Percentiles rank a stretch among this genome's conserved stretches.
Conservation (phyloP, 768 basidiomycete genomes). For the Goffeauzyma gilvescens region DNA sequence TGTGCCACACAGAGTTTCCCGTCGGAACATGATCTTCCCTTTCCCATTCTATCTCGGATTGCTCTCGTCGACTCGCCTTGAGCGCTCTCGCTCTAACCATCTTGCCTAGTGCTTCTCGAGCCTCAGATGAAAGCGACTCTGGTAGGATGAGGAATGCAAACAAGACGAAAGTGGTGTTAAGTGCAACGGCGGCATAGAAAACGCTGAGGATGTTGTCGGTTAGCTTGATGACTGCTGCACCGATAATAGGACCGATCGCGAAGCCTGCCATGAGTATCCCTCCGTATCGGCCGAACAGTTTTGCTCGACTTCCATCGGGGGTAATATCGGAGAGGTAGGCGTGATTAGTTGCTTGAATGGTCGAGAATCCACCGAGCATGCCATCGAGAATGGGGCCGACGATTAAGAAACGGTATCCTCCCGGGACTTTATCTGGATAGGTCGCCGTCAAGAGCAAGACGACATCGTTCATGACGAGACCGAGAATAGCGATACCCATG, state of each 20-base stretch:
- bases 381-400: conserved; percentile 65
- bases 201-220: conserved; percentile 40
- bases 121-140: conserved; percentile 44
- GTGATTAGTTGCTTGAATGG: conserved; percentile 43
- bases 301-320: conserved; percentile 22
- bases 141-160: conserved; percentile 45
- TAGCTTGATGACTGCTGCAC: conserved; percentile 43
- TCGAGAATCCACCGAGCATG: conserved; percentile 59
- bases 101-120: conserved; percentile 18
- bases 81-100: conserved; percentile 11
- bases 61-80: conserved; percentile 12
- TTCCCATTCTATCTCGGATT: conserved; percentile 28
- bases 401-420: conserved; percentile 48
- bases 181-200: conserved; percentile 46
- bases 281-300: conserved; percentile 14
- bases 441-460: conserved; percentile 62
- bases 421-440: conserved; percentile 42
- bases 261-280: conserved; percentile 63
- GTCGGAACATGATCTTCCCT: not conserved
- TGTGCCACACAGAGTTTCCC: not conserved
- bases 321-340: conserved; percentile 35
- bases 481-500: conserved; percentile 46
- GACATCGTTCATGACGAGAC: conserved; percentile 56
- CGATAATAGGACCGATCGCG: conserved; percentile 56
- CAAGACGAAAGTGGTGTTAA: conserved; percentile 43